Base-by-base conservation (phyloP, 305 asterid species). In the Fraxinus angustifolia region DNA sequence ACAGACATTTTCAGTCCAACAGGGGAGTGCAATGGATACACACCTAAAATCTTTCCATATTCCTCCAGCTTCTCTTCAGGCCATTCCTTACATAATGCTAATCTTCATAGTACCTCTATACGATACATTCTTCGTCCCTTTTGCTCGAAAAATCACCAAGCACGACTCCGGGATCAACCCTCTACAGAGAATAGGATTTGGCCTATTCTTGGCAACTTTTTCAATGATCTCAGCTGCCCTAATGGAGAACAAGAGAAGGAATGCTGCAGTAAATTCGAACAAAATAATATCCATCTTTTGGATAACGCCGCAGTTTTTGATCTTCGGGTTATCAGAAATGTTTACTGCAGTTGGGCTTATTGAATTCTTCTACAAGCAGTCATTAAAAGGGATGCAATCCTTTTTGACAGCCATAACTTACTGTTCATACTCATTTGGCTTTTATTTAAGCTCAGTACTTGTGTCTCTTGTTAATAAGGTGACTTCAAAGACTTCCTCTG, bases 21-120 rank as follows among this genome's bases (percentile, higher is more conserved):
- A 95, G 79, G 99, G 95, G 30, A 88, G 88, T 62, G 34, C 91
- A 28, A 95, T 95, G 99, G 77, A 95, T 88, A 94, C 97, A 6
- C 84, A 84, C 11, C 80, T 95, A 14, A 33, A 78, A 17, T 79
- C 83, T 75, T 94, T 94, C 95, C 89, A 88, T 77, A 90, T 95
- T 76, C 99, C 99, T 0, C 98, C 99, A 0, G 99, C 99, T 16
- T 94, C 99, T 1, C 97, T 95, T 81, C 99, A 95, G 78, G 88
- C 99, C 77, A 92, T 95, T 79, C 99, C 99, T 26, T 95, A 95
- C 93, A 77, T 95, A 42, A 88, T 94, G 89, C 88, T 95, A 12
- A 88, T 92, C 80, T 82, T 94, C 82, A 74, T 94, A 3, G 97
- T 95, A 87, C 99, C 99, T 2, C 86, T 92, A 50, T 95, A 95